These are phyloP conservation scores for Populus hybrid DNA, from an alignment of 441 rosid genomes.

Conservation along the genomic window DNA sequence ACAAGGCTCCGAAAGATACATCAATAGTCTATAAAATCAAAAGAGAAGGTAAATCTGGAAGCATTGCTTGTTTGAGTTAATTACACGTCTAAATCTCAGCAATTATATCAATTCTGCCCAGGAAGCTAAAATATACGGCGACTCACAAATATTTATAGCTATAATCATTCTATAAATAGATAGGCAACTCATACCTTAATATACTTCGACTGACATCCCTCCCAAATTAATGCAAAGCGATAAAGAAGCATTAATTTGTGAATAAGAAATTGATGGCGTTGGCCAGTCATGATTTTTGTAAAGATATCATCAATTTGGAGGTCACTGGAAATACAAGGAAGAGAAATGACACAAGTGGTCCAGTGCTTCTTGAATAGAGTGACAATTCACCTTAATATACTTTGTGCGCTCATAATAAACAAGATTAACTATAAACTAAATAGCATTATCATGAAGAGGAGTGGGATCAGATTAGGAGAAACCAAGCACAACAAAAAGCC, in stretches of 20 bases:
- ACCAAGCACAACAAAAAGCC: no score
- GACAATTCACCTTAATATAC: neutral
- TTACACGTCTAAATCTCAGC: no score
- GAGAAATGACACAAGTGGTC: neutral
- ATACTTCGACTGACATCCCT: neutral
- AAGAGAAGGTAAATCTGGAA: no score
- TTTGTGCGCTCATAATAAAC: slow-evolving; percentile 2
- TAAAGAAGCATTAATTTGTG: neutral
- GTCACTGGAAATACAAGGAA: neutral
- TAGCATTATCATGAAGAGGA: neutral
- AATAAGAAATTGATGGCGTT: neutral
- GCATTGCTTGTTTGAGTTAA: no score
- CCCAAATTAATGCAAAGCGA: neutral
- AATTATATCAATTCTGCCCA: no score
- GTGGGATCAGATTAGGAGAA: no score
- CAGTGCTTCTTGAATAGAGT: neutral
- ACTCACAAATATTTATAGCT: no score
- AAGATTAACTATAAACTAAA: neutral
- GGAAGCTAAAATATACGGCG: no score
- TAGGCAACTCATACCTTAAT: no score
- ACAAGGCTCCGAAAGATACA: neutral
- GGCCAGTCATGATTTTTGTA: neutral
- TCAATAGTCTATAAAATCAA: neutral
- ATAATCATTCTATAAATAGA: no score
- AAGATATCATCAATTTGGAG: neutral